These are phyloP conservation scores for Farysia itapuensis DNA, from an alignment of 1,284 basidiomycete species.

Conservation along the genomic window DNA sequence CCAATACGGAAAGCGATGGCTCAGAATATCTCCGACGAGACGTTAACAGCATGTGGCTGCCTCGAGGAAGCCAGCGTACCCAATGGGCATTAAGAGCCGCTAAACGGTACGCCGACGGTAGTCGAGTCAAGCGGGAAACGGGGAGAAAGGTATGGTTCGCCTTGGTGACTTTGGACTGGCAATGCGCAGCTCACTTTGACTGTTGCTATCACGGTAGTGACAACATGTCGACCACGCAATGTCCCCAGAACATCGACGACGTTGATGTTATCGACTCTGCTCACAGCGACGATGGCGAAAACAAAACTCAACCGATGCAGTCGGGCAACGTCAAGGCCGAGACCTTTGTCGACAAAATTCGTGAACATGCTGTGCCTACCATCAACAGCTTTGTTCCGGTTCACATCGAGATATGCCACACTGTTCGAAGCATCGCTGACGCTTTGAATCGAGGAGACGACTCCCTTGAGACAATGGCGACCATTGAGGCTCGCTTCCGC, in stretches of 20 bases:
- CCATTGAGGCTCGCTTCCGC: conserved; percentile 40
- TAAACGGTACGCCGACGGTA: conserved; percentile 30
- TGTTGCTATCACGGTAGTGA: conserved; percentile 30
- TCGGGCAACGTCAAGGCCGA: conserved; percentile 1
- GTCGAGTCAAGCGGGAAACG: conserved; percentile 18
- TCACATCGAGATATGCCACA: conserved; percentile 38
- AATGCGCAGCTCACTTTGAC: conserved; percentile 21
- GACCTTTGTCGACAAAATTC: conserved; percentile 17
- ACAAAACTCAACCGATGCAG: conserved; percentile 2
- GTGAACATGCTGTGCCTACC: conserved; percentile 16
- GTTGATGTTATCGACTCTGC: conserved; percentile 26
- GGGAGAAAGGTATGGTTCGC: conserved; percentile 42
- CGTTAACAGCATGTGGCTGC: conserved; percentile 33
- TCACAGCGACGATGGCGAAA: neutral
- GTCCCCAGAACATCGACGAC: conserved; percentile 49
- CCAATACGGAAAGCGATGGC: conserved; percentile 28
- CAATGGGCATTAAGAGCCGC: conserved; percentile 11
- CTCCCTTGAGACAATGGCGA: conserved; percentile 38
- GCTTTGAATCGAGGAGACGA: conserved; percentile 22
- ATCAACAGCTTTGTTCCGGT: conserved; percentile 43
- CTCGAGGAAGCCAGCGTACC: conserved; percentile 8
- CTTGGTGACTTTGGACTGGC: conserved; percentile 32
- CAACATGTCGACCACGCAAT: conserved; percentile 38
- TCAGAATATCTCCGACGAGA: conserved; percentile 24
- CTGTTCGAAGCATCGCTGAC: conserved; percentile 33